Base-by-base conservation (phyloP, 371 early-diverging fungal genomes). In the Mortierella sp. region DNA sequence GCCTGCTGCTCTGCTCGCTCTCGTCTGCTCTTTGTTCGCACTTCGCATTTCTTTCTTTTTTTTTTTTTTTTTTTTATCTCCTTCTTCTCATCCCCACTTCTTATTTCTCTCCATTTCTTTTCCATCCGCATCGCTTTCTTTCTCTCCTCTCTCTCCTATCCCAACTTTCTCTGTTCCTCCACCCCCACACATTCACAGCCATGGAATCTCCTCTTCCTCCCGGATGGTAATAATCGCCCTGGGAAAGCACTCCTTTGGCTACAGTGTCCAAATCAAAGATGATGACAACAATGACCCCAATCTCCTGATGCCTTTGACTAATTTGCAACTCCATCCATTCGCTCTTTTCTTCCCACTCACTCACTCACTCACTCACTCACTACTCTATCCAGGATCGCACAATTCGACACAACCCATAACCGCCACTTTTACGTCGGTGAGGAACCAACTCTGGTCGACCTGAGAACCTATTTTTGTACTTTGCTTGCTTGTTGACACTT, bases 351-450 rank as follows among this genome's bases (percentile, higher is more conserved):
- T n/a, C n/a, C n/a, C n/a, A n/a, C n/a, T n/a, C n/a, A n/a, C n/a
- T n/a, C n/a, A n/a, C 51, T 51, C 51, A 51, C 21, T n/a, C n/a
- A n/a, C n/a, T n/a, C n/a, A n/a, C n/a, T n/a, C n/a, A n/a, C n/a
- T n/a, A n/a, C 21, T 25, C 44, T 11, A 1, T 7, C 29, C 18
- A 75, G 76, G 76, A 71, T 70, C 76, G 66, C 76, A 7, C 76
- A 75, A 64, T 75, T 53, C 47, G 76, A 75, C 50, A 23, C 76
- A 55, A 64, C 67, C 19, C 76, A 75, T 51, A 62, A 70, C 30
- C 50, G 76, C 21, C 62, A 75, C 76, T 75, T 75, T 18, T 75
- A 51, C 48, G 60, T 75, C 25, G 67, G 76, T 71, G 64, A 71
- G 71, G 51, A 37, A 37, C 37, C n/a, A n/a, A n/a, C n/a, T n/a